Evolutionary conservation across 2,329 filamentous ascomycete species (phyloP).

Genomic region (Exserohilum turcica): DNA sequence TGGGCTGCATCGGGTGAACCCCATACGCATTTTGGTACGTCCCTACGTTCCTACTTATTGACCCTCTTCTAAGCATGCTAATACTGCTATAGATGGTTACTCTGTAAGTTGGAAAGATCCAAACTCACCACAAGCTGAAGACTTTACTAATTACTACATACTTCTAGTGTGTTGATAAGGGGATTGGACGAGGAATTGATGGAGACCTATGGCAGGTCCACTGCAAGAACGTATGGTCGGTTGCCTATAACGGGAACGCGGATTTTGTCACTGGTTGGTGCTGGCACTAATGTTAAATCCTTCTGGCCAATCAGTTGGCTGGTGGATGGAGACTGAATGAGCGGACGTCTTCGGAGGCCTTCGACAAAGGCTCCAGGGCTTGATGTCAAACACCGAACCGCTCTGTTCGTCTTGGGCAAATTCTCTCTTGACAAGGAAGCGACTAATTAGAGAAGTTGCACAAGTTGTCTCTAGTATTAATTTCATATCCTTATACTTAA

Average conservation of each 20-base stretch:
- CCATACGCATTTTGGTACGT: not conserved
- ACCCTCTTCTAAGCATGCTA: not conserved
- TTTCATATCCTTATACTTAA: too few species aligned
- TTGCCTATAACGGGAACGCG: not conserved
- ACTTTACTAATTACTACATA: not conserved
- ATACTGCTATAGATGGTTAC: not conserved
- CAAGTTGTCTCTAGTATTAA: too few species aligned
- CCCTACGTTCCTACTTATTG: not conserved
- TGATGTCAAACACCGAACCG: not conserved
- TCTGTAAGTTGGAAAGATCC: not conserved
- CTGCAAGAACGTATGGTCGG: not conserved
- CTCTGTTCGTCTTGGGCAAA: not conserved
- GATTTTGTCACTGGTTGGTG: not conserved
- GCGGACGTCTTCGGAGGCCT: not conserved
- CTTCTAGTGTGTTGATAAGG: not conserved
- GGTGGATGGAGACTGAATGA: not conserved
- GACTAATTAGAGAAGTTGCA: too few species aligned
- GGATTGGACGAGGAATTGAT: not conserved
- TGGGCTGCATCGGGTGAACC: not conserved
- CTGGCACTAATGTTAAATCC: not conserved
- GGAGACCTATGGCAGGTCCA: not conserved
- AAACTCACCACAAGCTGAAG: not conserved
- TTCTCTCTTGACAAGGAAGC: too few species aligned
- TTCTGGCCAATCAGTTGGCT: not conserved
- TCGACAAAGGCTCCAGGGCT: not conserved